Conservation (phyloP, 2,329 filamentous ascomycete genomes). For the Cladosporium velox region DNA sequence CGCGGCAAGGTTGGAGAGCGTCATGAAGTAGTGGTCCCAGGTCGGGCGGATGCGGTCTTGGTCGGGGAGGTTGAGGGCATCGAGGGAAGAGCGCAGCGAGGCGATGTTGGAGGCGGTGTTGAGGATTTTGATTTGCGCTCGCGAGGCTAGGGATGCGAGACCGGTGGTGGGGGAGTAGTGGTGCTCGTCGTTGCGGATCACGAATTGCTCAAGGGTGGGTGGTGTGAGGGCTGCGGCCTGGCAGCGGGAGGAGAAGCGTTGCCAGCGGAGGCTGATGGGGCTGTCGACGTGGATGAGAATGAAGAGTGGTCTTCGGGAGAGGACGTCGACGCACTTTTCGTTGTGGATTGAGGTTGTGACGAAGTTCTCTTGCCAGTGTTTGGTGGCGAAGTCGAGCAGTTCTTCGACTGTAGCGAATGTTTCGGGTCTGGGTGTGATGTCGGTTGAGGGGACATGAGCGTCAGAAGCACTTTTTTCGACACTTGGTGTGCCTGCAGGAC, state of each 20-base stretch:
- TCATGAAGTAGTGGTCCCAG: conserved; percentile 99
- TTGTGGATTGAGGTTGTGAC: conserved; percentile 82
- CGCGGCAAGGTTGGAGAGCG: conserved; percentile 86
- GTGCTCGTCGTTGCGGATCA: conserved; percentile 68
- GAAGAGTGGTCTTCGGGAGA: conserved; percentile 85
- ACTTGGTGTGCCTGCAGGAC: conserved; percentile 39
- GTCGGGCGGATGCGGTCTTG: conserved; percentile 78
- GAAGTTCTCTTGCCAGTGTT: conserved; percentile 78
- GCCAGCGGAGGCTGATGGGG: conserved; percentile 80
- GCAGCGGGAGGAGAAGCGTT: conserved; percentile 67
- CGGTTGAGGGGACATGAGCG: conserved; percentile 36
- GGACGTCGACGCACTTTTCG: conserved; percentile 70
- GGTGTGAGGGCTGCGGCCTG: conserved; percentile 44
- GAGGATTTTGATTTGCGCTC: conserved; percentile 79
- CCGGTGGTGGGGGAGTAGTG: conserved; percentile 68
- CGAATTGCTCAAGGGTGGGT: conserved; percentile 60
- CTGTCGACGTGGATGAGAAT: conserved; percentile 89
- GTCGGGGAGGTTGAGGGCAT: conserved; percentile 73
- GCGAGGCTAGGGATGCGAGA: conserved; percentile 74
- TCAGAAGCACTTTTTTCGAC: conserved; percentile 48
- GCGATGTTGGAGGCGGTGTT: conserved; percentile 72
- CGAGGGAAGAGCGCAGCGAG: conserved; percentile 71
- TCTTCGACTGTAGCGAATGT: conserved; percentile 64
- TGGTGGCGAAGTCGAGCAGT: conserved; percentile 83
- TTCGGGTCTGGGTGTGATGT: conserved; percentile 13